A percentile compares a stretch with the other conserved stretches of the same genome.
phyloP scores from a whole-genome alignment of 441 rosid species.

The Erysimum cheiri region DNA sequence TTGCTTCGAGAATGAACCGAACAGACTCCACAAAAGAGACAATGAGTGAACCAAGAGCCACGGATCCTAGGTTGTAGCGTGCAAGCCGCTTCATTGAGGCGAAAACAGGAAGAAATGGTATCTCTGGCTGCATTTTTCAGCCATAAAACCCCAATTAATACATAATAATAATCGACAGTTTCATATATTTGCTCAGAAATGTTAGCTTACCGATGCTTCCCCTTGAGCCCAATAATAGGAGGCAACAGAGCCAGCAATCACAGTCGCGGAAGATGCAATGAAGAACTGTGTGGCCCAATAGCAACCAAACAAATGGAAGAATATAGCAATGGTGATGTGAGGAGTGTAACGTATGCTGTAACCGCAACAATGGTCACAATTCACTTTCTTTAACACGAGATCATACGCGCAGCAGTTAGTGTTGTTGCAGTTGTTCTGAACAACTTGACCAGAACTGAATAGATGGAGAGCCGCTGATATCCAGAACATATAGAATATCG shows the following conservation, averaged over 20 bases:
- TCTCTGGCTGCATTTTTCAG: slow-evolving; percentile 70
- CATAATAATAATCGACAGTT: not conserved
- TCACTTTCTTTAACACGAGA: slow-evolving; percentile 71
- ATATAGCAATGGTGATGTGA: slow-evolving; percentile 83
- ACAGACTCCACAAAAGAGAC: slow-evolving; percentile 93
- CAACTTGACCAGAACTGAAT: slow-evolving; percentile 87
- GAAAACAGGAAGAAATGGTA: slow-evolving; percentile 92
- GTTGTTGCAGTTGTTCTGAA: slow-evolving; percentile 75
- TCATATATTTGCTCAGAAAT: slow-evolving; percentile 15
- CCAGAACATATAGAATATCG: slow-evolving; percentile 96
- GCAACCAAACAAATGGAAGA: slow-evolving; percentile 93
- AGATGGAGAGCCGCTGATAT: slow-evolving; percentile 86
- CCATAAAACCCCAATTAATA: slow-evolving; percentile 3
- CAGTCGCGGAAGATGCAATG: slow-evolving; percentile 82
- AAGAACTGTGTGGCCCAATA: slow-evolving; percentile 98
- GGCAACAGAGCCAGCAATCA: slow-evolving; percentile 94
- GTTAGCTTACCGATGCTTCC: slow-evolving; percentile 73
- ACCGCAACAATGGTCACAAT: slow-evolving; percentile 95
- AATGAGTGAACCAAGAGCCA: slow-evolving; percentile 91
- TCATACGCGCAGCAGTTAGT: slow-evolving; percentile 92
- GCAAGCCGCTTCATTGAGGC: slow-evolving; percentile 93
- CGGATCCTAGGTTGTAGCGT: slow-evolving; percentile 89
- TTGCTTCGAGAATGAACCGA: slow-evolving; percentile 85
- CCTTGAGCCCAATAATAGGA: slow-evolving; percentile 97
- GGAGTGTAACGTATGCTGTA: slow-evolving; percentile 89